Conservation (phyloP, 2,329 filamentous ascomycete genomes). For the Ophiognomonia clavigignenti-juglandacearum region DNA sequence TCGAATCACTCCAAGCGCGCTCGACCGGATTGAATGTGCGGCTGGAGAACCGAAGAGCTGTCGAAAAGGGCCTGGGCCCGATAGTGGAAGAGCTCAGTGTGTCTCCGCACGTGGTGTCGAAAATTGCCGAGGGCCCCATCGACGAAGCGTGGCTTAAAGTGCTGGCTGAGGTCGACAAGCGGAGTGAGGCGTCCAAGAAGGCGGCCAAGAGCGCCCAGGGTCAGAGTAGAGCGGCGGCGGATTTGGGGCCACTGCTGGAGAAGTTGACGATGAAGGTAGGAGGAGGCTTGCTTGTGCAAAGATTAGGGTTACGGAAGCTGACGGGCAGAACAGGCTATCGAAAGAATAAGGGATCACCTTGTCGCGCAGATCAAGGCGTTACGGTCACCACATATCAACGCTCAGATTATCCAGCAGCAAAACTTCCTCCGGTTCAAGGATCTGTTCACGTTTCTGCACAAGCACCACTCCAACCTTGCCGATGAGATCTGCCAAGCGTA, state of each 20-base stretch:
- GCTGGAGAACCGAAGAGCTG: conserved; percentile 81
- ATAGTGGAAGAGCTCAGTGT: conserved; percentile 90
- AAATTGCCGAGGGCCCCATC: conserved; percentile 82
- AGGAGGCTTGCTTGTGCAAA: neutral
- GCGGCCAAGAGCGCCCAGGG: conserved; percentile 52
- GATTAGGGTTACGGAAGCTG: neutral
- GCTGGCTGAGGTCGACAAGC: conserved; percentile 77
- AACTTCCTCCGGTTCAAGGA: conserved; percentile 86
- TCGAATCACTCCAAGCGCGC: conserved; percentile 84
- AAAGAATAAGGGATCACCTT: conserved; percentile 89
- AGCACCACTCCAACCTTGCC: conserved; percentile 75
- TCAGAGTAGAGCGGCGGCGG: conserved; percentile 70
- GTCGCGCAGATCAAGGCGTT: conserved; percentile 93
- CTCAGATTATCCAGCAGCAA: conserved; percentile 93
- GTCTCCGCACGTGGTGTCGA: conserved; percentile 75
- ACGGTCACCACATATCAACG: conserved; percentile 92
- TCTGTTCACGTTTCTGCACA: conserved; percentile 77
- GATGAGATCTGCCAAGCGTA: conserved; percentile 91
- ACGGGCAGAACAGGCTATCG: conserved; percentile 61
- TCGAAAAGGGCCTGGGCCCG: conserved; percentile 82
- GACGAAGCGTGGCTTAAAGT: conserved; percentile 86
- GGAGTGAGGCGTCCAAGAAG: conserved; percentile 66
- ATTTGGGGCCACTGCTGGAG: conserved; percentile 78
- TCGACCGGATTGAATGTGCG: conserved; percentile 79
- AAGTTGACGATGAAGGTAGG: conserved; percentile 75